phyloP scores from a whole-genome alignment of 1,139 yeast genomes.

The Candida mesenterica region DNA sequence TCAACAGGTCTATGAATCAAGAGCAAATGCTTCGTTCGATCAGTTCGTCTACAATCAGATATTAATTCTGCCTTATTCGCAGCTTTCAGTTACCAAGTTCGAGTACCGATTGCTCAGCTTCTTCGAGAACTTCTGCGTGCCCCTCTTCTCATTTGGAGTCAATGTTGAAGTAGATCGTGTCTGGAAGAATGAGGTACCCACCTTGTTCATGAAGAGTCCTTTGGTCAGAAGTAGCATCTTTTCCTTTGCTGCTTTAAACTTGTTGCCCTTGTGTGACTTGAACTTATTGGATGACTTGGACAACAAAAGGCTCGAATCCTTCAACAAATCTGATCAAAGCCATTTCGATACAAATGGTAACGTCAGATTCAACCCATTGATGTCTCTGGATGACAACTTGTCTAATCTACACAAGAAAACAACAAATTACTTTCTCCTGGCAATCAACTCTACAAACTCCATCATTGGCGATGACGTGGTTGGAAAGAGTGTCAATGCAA shows the following conservation, averaged over 20 bases:
- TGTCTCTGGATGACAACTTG: slow-evolving; percentile 7
- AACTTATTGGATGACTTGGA: slow-evolving; percentile 7
- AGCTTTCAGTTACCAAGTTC: slow-evolving; percentile 26
- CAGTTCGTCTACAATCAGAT: slow-evolving; percentile 7
- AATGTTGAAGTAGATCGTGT: slow-evolving; percentile 21
- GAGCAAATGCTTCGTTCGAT: slow-evolving; percentile 5
- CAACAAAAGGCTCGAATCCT: slow-evolving; percentile 1
- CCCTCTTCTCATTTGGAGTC: slow-evolving; percentile 24
- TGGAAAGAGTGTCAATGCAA: slow-evolving; percentile 6
- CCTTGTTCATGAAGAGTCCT: slow-evolving; percentile 21
- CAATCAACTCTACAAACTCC: slow-evolving; percentile 11
- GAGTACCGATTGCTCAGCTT: slow-evolving; percentile 31
- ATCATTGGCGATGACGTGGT: not conserved
- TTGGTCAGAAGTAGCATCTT: slow-evolving; percentile 24
- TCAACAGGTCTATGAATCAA: not conserved
- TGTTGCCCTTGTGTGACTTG: slow-evolving; percentile 19
- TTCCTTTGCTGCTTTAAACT: slow-evolving; percentile 23
- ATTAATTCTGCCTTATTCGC: slow-evolving; percentile 13
- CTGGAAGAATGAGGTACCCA: slow-evolving; percentile 30
- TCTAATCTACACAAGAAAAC: slow-evolving; percentile 15
- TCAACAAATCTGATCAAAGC: not conserved
- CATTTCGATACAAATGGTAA: not conserved
- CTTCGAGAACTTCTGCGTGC: slow-evolving; percentile 28
- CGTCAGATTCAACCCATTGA: slow-evolving; percentile 2
- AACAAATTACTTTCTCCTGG: slow-evolving; percentile 23